phyloP scores from a whole-genome alignment of 164 flowering plant genomes.

The Nymphaea colorata region DNA sequence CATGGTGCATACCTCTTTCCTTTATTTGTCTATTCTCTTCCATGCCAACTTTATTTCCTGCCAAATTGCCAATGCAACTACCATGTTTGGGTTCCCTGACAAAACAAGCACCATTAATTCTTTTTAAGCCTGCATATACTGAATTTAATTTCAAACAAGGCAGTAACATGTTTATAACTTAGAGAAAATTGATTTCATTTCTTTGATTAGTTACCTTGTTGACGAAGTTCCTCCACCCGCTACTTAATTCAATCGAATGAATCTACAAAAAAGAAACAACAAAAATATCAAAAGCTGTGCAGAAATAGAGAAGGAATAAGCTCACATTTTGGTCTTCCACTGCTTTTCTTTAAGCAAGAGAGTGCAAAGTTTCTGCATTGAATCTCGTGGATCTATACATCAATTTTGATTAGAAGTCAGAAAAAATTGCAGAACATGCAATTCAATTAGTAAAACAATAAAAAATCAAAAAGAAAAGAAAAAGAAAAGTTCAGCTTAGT shows the following conservation, averaged over 20 bases:
- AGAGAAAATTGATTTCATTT: not conserved
- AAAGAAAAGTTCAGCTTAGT: no score
- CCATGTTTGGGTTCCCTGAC: not conserved
- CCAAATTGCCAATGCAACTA: not conserved
- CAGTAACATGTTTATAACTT: not conserved
- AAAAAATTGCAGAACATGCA: no score
- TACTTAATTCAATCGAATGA: not conserved
- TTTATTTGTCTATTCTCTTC: not conserved
- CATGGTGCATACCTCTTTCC: not conserved
- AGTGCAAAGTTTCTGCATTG: no score
- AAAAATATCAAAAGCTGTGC: not conserved
- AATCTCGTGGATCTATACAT: no score
- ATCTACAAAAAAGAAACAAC: not conserved
- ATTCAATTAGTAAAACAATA: no score
- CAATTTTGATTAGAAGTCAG: no score
- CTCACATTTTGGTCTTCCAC: no score
- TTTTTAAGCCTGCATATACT: not conserved
- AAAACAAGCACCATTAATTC: not conserved
- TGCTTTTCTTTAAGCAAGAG: no score
- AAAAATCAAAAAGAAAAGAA: no score
- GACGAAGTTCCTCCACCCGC: constrained; percentile 1
- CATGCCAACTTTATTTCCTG: constrained; percentile 1
- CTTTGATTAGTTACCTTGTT: not conserved
- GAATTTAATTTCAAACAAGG: not conserved
- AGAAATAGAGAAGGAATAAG: no score